Evolutionary conservation across 2,329 filamentous ascomycete species (phyloP), one percentile per base, ranked within the genome.

Genomic region (Venturia effusa): DNA sequence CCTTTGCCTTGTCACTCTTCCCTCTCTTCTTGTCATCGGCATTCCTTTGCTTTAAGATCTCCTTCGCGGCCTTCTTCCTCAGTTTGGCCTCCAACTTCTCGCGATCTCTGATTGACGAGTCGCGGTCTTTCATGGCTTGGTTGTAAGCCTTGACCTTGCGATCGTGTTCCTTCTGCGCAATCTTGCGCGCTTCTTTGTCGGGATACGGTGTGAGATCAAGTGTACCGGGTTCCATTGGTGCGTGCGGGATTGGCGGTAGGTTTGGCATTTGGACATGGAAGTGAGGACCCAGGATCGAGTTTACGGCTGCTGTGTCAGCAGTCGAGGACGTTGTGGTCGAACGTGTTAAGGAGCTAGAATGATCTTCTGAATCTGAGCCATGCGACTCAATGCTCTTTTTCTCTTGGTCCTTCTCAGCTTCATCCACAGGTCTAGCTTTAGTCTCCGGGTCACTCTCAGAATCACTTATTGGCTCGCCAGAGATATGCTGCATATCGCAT

Each of bases 151-250:
- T 89, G 39, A 84, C 77, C 0, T 79, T 78, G 15, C 82, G 80
- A 61, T 84, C 83, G 64, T 85, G 80, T 69, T 90, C 87, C 64
- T 87, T 88, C 69, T 90, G 85, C 1, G 86, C 87, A 48, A 85
- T 80, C 69, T 88, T 90, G 10, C 84, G 83, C 34, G 83, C 78
- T 7, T 84, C 82, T 69, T 87, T 87, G 73, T 90, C 85, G 1
- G 80, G 76, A 70, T 84, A 86, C 59, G 79, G 75, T 55, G 79
- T 77, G 1, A 86, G 72, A 68, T 91, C 81, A 1, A 87, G 81
- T 2, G 78, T 74, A 1, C 78, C 70, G 1, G 85, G 85, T 61
- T 82, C 78, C 5, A 76, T 67, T 0, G 88, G 88, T 3, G 81
- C 70, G 10, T 76, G 71, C 10, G 81, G 80, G 15, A 84, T 73